Evolutionary conservation across 2,329 filamentous ascomycete genomes (phyloP).

Genomic region (Colletotrichum tropicale): DNA sequence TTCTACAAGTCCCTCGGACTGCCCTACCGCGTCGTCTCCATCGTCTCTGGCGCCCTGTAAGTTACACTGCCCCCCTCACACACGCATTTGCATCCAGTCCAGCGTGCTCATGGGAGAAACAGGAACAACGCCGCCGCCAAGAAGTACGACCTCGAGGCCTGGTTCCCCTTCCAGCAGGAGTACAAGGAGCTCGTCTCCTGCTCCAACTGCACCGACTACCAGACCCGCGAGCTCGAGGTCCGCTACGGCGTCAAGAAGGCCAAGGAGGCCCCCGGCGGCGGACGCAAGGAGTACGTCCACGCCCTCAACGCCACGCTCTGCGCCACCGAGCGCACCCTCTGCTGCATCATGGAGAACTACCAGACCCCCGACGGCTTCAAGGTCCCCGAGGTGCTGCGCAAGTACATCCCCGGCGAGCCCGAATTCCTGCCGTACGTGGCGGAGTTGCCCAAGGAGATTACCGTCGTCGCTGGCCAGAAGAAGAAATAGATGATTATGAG

Average conservation of each 20-base stretch:
- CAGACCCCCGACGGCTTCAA: constrained; percentile 86
- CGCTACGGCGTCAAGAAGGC: constrained; percentile 80
- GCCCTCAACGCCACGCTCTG: constrained; percentile 88
- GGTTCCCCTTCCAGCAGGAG: constrained; percentile 95
- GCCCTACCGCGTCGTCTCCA: constrained; percentile 90
- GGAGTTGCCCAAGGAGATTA: constrained; percentile 76
- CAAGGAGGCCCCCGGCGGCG: constrained; percentile 22
- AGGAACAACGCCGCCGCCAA: constrained; percentile 72
- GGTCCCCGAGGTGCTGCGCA: constrained; percentile 82
- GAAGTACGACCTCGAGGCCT: constrained; percentile 96
- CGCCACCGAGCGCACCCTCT: constrained; percentile 89
- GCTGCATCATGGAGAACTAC: constrained; percentile 96
- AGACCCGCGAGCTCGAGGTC: constrained; percentile 92
- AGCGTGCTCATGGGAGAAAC: not conserved
- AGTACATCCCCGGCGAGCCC: constrained; percentile 88
- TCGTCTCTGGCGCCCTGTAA: constrained; percentile 87
- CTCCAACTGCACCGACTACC: constrained; percentile 82
- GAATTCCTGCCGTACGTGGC: constrained; percentile 90
- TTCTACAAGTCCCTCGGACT: constrained; percentile 92
- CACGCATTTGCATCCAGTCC: not conserved
- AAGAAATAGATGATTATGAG: not conserved
- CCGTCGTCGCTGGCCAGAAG: constrained; percentile 32
- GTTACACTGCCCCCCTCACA: not conserved
- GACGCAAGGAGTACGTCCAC: constrained; percentile 90
- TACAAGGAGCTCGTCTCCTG: constrained; percentile 99